These are phyloP conservation scores for Flaveria brownii DNA, from an alignment of 129 eudicot genomes.

Conservation along the genomic window DNA sequence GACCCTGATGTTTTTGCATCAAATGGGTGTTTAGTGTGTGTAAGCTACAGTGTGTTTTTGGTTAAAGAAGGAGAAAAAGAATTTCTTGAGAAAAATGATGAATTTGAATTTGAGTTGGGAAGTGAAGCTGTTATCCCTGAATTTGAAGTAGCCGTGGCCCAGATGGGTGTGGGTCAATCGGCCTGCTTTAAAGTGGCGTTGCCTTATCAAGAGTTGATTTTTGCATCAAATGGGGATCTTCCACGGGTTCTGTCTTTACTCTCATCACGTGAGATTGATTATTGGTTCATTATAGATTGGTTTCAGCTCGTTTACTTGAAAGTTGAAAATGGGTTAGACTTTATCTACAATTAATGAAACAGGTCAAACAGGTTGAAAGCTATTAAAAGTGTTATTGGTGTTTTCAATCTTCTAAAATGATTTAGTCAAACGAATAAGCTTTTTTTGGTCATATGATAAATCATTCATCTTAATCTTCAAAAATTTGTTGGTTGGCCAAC, in stretches of 20 bases:
- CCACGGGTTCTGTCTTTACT: constrained; percentile 44
- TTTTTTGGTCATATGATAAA: background rate
- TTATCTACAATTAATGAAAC: background rate
- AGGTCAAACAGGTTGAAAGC: background rate
- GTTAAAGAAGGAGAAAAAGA: constrained; percentile 48
- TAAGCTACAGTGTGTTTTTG: constrained; percentile 53
- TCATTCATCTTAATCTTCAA: background rate
- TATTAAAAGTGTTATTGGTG: background rate
- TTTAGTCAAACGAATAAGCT: background rate
- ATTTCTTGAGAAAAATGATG: constrained; percentile 62
- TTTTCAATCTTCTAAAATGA: background rate
- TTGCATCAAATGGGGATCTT: constrained; percentile 66
- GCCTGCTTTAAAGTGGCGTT: constrained; percentile 48
- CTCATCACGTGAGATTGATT: constrained; percentile 51
- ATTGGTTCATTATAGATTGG: constrained; percentile 1
- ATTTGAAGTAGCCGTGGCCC: constrained; percentile 68
- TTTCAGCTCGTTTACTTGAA: background rate
- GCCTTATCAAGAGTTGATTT: constrained; percentile 59
- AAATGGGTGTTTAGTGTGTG: constrained; percentile 66
- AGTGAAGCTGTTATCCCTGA: constrained; percentile 61
- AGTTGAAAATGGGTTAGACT: background rate
- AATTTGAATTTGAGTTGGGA: constrained; percentile 92
- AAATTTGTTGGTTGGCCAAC: background rate
- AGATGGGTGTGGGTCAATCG: constrained; percentile 81
- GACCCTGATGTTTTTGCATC: constrained; percentile 53